Base-by-base conservation (phyloP, 441 rosid genomes). In the Brassica balearica region DNA sequence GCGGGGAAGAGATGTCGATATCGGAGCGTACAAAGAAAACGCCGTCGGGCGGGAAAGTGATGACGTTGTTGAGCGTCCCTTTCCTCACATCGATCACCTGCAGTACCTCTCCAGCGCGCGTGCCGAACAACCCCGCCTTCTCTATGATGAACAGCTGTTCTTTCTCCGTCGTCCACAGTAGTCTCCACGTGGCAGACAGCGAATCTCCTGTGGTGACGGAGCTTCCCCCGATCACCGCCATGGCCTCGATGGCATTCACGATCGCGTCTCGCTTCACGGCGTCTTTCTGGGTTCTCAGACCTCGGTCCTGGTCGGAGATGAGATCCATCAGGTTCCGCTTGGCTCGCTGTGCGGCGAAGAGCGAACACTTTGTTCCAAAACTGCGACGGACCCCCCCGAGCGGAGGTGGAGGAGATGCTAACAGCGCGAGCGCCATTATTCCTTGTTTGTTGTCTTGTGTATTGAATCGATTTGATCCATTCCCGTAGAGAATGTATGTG, bases 121-220 rank as follows among this genome's bases (percentile, higher is more conserved):
- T 91, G 8, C 97, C 93, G 29, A 95, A 87, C 82, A 92, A 22
- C 25, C 87, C 83, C 12, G 97, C 93, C 69, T 88, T 91, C 87
- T 92, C 96, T 60, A 95, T 82, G 60, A 95, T 91, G 88, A 89
- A 95, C 4, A 95, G 90, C 83, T 91, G 99, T 82, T 92, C 99
- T 83, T 91, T 95, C 91, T 95, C 99, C 65, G 99, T 91, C 27
- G 97, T 92, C 97, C 99, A 95, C 61, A 90, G 86, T 66, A 92
- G 81, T 64, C 99, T 82, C 97, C 99, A 95, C 62, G 96, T 91
- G 77, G 92, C 87, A 6, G 97, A 90, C 8, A 95, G 88, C 2
- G 92, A 82, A 15, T 58, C 77, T 0, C 77, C 90, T 22, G 96
- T 95, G 69, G 97, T 92, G 81, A 82, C 71, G 4, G 85, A 81